Evolutionary conservation across 2,329 filamentous ascomycete genomes (phyloP).

Genomic region (Ceratocystis ficicola): DNA sequence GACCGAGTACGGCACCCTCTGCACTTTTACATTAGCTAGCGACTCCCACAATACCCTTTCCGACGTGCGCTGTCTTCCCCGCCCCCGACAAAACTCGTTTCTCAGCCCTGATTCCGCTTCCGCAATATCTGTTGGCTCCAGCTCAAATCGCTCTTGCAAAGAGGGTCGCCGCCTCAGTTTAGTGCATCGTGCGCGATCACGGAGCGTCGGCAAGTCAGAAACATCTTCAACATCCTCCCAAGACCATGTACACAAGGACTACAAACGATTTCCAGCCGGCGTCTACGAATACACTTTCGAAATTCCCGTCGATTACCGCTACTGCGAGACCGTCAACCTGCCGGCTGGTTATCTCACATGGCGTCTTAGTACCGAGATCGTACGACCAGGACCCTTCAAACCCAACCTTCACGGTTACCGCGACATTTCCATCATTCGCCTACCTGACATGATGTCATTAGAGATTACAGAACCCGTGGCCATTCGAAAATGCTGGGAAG

Average conservation of each 20-base stretch:
- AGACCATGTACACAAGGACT: conserved; percentile 49
- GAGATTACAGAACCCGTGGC: conserved; percentile 90
- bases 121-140: not conserved
- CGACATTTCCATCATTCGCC: conserved; percentile 71
- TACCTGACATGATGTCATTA: conserved; percentile 75
- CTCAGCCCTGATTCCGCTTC: conserved; percentile 12
- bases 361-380: conserved; percentile 72
- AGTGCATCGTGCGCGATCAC: conserved; percentile 53
- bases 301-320: conserved; percentile 73
- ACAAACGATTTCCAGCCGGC: conserved; percentile 72
- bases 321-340: conserved; percentile 78
- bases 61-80: not conserved
- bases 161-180: conserved; percentile 12
- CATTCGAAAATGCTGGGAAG: conserved; percentile 87
- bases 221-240: not conserved
- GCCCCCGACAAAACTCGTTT: conserved; percentile 1
- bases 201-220: conserved; percentile 60
- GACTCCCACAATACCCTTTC: not conserved
- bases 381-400: conserved; percentile 79
- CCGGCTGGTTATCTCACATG: conserved; percentile 80
- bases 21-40: conserved; percentile 35
- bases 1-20: conserved; percentile 51
- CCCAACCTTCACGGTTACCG: conserved; percentile 72
- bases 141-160: not conserved
- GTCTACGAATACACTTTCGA: conserved; percentile 63